Evolutionary conservation across 352 stramenopile species (phyloP).

Genomic region (Phytophthora niederhauseri): DNA sequence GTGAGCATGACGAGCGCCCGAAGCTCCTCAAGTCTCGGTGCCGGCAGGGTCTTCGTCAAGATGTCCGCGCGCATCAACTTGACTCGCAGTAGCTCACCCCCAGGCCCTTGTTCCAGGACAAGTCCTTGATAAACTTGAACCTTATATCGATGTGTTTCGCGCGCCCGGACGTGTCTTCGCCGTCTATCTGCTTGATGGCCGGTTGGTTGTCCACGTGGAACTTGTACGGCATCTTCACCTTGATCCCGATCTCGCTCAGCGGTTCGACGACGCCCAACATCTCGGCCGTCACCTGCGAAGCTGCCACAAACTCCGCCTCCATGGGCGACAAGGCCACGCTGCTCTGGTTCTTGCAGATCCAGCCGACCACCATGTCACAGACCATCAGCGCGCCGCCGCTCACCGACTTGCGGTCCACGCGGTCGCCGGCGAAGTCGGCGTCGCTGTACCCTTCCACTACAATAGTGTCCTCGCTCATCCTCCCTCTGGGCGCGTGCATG

Average conservation of each 20-base stretch:
- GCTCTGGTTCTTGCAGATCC: constrained; percentile 33
- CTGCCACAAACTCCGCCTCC: constrained; percentile 31
- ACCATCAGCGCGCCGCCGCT: constrained; percentile 22
- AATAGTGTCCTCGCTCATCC: not conserved
- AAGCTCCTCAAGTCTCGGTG: constrained; percentile 5
- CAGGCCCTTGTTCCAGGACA: constrained; percentile 1
- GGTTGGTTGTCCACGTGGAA: constrained; percentile 24
- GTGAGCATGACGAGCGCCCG: not conserved
- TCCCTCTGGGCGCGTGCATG: not conserved
- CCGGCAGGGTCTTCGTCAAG: constrained; percentile 17
- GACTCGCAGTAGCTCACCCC: constrained; percentile 10
- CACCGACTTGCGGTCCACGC: constrained; percentile 24
- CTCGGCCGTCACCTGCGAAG: constrained; percentile 12
- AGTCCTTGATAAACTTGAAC: constrained; percentile 22
- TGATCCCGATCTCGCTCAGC: constrained; percentile 4
- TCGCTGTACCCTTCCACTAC: constrained; percentile 26
- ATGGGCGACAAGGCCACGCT: constrained; percentile 26
- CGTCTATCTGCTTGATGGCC: constrained; percentile 19
- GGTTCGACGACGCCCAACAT: constrained; percentile 16
- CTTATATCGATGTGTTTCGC: constrained; percentile 23
- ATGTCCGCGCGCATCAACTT: constrained; percentile 14
- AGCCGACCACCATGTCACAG: constrained; percentile 15
- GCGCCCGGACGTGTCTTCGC: not conserved
- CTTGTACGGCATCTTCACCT: not conserved
- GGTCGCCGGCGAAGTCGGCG: constrained; percentile 29